Conservation (phyloP, 2,329 filamentous ascomycete species). For the Penicillium polonicum region DNA sequence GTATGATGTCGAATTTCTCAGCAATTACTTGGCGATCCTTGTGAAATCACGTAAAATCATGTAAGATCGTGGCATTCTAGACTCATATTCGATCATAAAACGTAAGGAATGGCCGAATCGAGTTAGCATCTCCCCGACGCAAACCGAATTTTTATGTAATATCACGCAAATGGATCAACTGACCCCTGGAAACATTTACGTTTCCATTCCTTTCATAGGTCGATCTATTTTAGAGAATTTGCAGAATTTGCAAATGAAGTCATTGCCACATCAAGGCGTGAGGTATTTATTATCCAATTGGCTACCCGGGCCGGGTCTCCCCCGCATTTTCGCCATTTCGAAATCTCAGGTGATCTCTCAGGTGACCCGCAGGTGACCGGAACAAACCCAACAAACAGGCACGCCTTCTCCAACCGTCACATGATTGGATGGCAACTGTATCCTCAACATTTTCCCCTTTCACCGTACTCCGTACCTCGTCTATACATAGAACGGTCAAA, state of each 20-base stretch:
- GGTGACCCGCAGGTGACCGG: not conserved
- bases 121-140: not conserved
- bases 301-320: not conserved
- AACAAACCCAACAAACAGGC: not conserved
- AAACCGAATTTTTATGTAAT: not conserved
- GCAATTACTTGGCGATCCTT: not conserved
- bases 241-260: not conserved
- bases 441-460: not conserved
- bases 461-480: not conserved
- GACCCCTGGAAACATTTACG: not conserved
- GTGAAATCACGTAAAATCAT: not conserved
- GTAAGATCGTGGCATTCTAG: not conserved
- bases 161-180: not conserved
- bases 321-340: not conserved
- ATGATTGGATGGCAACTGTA: not conserved
- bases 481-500: not conserved
- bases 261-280: not conserved
- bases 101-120: not conserved
- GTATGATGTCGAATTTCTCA: not conserved
- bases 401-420: not conserved
- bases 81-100: not conserved
- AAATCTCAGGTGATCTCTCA: not conserved
- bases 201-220: not conserved
- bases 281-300: not conserved
- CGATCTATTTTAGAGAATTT: not conserved